Conservation (phyloP, 345 rosid species). For the Laguncularia racemosa region DNA sequence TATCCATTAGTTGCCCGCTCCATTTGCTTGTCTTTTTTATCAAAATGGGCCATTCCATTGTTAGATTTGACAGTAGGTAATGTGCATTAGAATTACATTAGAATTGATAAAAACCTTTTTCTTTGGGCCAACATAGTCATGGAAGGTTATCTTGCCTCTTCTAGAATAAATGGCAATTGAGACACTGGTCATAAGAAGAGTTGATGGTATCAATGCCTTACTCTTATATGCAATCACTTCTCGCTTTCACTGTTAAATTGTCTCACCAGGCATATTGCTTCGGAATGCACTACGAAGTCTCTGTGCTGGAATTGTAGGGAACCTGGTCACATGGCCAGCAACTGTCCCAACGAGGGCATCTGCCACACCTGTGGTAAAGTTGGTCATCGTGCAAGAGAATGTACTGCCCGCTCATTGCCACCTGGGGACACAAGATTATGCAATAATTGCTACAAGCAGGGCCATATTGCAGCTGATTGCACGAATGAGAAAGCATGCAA, state of each 20-base stretch:
- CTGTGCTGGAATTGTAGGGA: conserved; percentile 95
- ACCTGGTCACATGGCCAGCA: conserved; percentile 83
- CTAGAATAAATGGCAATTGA: too few species aligned
- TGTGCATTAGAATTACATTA: too few species aligned
- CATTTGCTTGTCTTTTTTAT: too few species aligned
- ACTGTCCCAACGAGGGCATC: conserved; percentile 88
- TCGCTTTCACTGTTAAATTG: not conserved
- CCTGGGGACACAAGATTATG: conserved; percentile 81
- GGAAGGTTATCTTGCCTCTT: too few species aligned
- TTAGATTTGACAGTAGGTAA: too few species aligned
- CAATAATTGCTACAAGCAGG: conserved; percentile 93
- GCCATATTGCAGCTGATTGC: conserved; percentile 84
- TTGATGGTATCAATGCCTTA: too few species aligned
- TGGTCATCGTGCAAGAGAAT: conserved; percentile 88
- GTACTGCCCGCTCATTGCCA: conserved; percentile 50
- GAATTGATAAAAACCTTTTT: too few species aligned
- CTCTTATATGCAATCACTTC: too few species aligned
- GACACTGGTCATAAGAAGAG: too few species aligned
- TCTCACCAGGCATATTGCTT: conserved; percentile 76
- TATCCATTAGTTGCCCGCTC: too few species aligned
- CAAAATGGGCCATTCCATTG: too few species aligned
- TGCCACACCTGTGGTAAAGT: conserved; percentile 97
- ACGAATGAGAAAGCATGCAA: conserved; percentile 96
- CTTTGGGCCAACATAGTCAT: too few species aligned
- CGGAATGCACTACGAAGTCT: conserved; percentile 85